Percentiles rank a stretch among this genome's conserved stretches.
phyloP scores from a whole-genome alignment of 805 yeast species.

The Ogataea minuta region DNA sequence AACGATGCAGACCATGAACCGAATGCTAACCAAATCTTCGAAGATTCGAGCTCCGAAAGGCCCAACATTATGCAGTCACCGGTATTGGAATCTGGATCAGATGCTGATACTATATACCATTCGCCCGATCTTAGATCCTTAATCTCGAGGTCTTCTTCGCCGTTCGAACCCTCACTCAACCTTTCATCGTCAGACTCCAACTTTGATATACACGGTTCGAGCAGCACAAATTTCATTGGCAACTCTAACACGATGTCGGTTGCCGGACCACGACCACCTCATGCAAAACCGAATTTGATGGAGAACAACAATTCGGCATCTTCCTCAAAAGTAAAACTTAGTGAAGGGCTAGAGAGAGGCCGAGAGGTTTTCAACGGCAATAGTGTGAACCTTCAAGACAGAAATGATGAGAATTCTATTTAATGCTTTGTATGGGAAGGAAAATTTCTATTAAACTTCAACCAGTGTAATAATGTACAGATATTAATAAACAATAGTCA shows the following conservation, averaged over 20 bases:
- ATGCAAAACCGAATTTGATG: slow-evolving; percentile 5
- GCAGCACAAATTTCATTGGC: slow-evolving; percentile 17
- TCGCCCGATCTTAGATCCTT: slow-evolving; percentile 26
- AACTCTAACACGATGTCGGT: slow-evolving; percentile 3
- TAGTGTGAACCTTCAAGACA: slow-evolving; percentile 48
- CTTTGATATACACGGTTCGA: slow-evolving; percentile 23
- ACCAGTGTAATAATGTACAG: neutral
- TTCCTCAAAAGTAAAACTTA: slow-evolving; percentile 18
- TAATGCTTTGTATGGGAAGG: neutral
- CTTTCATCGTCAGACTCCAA: slow-evolving; percentile 25
- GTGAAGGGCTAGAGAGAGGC: slow-evolving; percentile 29
- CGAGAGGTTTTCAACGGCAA: slow-evolving; percentile 59
- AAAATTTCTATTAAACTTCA: neutral
- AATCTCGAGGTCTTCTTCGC: slow-evolving; percentile 23
- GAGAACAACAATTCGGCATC: slow-evolving; percentile 11
- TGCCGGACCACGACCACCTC: slow-evolving; percentile 8
- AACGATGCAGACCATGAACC: neutral
- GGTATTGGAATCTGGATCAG: slow-evolving; percentile 18
- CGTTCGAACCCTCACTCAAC: slow-evolving; percentile 20
- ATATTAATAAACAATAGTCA: neutral
- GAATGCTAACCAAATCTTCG: neutral
- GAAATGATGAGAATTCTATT: slow-evolving; percentile 29
- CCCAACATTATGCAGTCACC: slow-evolving; percentile 5
- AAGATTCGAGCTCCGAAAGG: neutral
- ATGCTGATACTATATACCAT: slow-evolving; percentile 26